Percentiles rank a stretch among this genome's conserved stretches.
These are phyloP conservation scores for Lentinula lateritia DNA, from an alignment of 768 basidiomycete species.

Conservation along the genomic window DNA sequence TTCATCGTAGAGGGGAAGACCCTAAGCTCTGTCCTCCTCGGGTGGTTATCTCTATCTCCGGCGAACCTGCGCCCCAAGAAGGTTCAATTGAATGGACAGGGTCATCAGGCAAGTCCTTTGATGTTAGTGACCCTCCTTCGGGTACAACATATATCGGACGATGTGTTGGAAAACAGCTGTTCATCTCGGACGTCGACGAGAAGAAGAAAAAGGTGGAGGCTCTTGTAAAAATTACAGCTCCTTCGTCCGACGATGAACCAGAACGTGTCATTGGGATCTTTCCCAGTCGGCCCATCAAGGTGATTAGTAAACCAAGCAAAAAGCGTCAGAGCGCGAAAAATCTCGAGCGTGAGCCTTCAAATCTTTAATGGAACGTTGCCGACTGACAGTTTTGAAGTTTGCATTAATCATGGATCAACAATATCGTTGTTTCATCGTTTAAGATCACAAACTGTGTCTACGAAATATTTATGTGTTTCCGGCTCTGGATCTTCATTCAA, in stretches of 20 bases:
- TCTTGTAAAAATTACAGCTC: constrained; percentile 81
- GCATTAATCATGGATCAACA: constrained; percentile 93
- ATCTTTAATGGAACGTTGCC: constrained; percentile 27
- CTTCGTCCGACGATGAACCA: constrained; percentile 71
- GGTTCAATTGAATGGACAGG: constrained; percentile 85
- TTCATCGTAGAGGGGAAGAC: constrained; percentile 67
- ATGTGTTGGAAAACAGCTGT: constrained; percentile 90
- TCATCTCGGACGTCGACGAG: constrained; percentile 92
- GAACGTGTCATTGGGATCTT: constrained; percentile 86
- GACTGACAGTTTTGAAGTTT: constrained; percentile 47
- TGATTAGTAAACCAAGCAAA: constrained; percentile 98
- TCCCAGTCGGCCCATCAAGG: constrained; percentile 92
- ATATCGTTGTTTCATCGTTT: constrained; percentile 95
- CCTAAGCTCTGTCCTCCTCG: constrained; percentile 71
- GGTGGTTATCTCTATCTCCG: constrained; percentile 88
- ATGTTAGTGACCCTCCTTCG: constrained; percentile 70
- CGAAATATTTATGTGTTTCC: constrained; percentile 94
- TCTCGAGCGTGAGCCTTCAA: constrained; percentile 66
- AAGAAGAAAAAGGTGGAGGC: constrained; percentile 96
- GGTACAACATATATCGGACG: constrained; percentile 89
- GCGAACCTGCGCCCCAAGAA: constrained; percentile 82
- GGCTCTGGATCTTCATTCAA: constrained; percentile 89
- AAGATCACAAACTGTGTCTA: constrained; percentile 92
- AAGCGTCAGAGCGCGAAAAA: constrained; percentile 94
- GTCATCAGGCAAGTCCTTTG: constrained; percentile 78